Percentiles rank a stretch among this genome's conserved stretches.
Evolutionary conservation across 768 basidiomycete species (phyloP).

Genomic region (Collybia sordida): DNA sequence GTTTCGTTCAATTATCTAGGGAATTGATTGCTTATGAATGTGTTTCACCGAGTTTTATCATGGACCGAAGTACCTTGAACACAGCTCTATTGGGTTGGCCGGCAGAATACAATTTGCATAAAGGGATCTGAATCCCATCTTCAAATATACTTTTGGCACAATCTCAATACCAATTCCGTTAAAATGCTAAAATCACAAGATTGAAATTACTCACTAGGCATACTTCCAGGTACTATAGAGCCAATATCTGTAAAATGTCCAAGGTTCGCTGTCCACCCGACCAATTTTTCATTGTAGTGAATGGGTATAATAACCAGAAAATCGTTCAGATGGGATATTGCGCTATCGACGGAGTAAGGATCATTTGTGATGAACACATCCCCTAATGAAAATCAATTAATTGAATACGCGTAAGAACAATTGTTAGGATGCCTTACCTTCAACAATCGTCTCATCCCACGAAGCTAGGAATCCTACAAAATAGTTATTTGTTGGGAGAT

Average conservation of each 20-base stretch:
- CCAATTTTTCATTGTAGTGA: constrained; percentile 22
- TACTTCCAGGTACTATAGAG: constrained; percentile 19
- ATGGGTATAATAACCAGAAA: constrained; percentile 27
- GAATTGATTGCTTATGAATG: neutral
- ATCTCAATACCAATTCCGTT: constrained; percentile 3
- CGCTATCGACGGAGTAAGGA: constrained; percentile 23
- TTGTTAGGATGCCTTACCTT: constrained; percentile 14
- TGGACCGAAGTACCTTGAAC: constrained; percentile 13
- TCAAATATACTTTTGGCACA: constrained; percentile 21
- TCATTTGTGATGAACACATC: constrained; percentile 28
- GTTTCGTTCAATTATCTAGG: constrained; percentile 19
- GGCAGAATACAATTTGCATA: constrained; percentile 24
- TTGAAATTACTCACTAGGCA: constrained; percentile 11
- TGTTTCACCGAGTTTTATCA: too few relatives aligned
- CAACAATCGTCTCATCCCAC: constrained; percentile 27
- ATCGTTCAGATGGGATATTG: constrained; percentile 29
- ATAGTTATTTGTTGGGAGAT: neutral
- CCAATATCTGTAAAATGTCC: constrained; percentile 27
- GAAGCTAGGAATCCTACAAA: constrained; percentile 21
- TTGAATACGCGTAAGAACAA: neutral
- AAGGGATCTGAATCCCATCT: constrained; percentile 27
- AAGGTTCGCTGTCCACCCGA: constrained; percentile 29
- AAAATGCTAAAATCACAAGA: neutral
- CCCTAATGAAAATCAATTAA: constrained; percentile 1
- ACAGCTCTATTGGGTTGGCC: constrained; percentile 23